These are phyloP conservation scores for Hordeum pubiflorum DNA, from an alignment of 202 grass and related monocot species.

Conservation along the genomic window DNA sequence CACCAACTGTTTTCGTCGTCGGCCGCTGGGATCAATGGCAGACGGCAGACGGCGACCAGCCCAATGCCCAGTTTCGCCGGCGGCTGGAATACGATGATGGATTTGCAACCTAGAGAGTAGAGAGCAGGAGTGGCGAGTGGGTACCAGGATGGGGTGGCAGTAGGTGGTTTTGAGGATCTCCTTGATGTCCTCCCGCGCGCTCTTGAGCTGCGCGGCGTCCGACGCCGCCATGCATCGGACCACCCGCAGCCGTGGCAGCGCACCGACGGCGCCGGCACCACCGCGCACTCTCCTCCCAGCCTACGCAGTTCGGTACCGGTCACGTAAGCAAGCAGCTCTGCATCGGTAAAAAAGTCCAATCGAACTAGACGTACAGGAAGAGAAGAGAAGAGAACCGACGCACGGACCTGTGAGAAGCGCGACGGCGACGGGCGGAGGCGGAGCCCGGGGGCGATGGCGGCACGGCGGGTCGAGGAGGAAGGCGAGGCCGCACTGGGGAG, in stretches of 20 bases:
- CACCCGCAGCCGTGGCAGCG: slow-evolving; percentile 1
- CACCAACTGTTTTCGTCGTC: too few relatives aligned
- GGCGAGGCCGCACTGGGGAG: not conserved
- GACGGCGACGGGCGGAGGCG: slow-evolving; percentile 14
- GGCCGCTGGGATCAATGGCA: too few relatives aligned
- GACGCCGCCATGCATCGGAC: slow-evolving; percentile 57
- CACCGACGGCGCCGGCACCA: not conserved
- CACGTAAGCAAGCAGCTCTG: not conserved
- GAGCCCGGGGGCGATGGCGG: not conserved
- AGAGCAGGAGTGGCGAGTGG: not conserved
- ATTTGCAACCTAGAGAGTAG: not conserved
- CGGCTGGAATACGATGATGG: too few relatives aligned
- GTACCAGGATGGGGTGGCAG: slow-evolving; percentile 89
- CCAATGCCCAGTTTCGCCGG: too few relatives aligned
- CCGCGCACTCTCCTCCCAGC: slow-evolving; percentile 11
- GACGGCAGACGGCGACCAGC: too few relatives aligned
- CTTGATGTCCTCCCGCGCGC: slow-evolving; percentile 81
- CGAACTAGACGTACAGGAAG: not conserved
- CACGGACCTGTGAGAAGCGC: slow-evolving; percentile 29
- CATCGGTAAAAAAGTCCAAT: not conserved
- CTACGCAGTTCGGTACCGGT: not conserved
- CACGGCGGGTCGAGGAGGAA: slow-evolving; percentile 24
- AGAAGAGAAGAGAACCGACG: not conserved
- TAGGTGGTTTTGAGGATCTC: slow-evolving; percentile 56
- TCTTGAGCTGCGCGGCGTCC: slow-evolving; percentile 66